phyloP scores from a whole-genome alignment of 148 eudicot species.

The Cornus suecica region DNA sequence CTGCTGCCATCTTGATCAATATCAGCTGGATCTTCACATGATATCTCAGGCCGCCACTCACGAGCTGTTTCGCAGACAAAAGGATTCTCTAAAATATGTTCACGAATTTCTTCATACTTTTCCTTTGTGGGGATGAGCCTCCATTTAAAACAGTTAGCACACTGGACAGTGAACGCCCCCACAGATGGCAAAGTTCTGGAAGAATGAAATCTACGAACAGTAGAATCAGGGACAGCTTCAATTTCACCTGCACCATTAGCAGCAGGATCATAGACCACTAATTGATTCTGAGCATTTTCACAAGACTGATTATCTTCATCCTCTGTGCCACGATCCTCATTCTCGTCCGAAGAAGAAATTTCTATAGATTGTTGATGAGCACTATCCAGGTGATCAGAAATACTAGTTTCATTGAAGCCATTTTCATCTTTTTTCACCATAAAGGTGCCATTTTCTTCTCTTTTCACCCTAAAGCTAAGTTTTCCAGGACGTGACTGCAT shows the following conservation, averaged over 20 bases:
- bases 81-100: slow-evolving; percentile 57
- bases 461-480: slow-evolving; percentile 20
- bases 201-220: slow-evolving; percentile 4
- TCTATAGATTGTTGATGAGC: slow-evolving; percentile 17
- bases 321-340: slow-evolving; percentile 9
- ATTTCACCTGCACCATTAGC: slow-evolving; percentile 13
- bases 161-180: slow-evolving; percentile 72
- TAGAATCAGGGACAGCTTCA: slow-evolving; percentile 27
- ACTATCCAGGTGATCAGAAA: slow-evolving; percentile 1
- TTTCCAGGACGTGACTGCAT: slow-evolving; percentile 23
- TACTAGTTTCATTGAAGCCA: slow-evolving; percentile 12
- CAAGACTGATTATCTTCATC: slow-evolving; percentile 20
- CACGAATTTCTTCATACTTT: slow-evolving; percentile 77
- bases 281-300: slow-evolving; percentile 38
- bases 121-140: slow-evolving; percentile 72
- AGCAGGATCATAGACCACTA: slow-evolving; percentile 49
- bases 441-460: slow-evolving; percentile 4
- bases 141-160: slow-evolving; percentile 75
- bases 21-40: slow-evolving; percentile 65
- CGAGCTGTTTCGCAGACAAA: slow-evolving; percentile 63
- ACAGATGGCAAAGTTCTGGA: slow-evolving; percentile 53
- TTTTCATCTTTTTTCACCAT: slow-evolving; percentile 18
- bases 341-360: slow-evolving; percentile 30
- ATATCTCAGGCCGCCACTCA: slow-evolving; percentile 61
- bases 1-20: slow-evolving; percentile 65